Evolutionary conservation across 805 yeast species (phyloP).

Genomic region (Jamesozyma rosinii): DNA sequence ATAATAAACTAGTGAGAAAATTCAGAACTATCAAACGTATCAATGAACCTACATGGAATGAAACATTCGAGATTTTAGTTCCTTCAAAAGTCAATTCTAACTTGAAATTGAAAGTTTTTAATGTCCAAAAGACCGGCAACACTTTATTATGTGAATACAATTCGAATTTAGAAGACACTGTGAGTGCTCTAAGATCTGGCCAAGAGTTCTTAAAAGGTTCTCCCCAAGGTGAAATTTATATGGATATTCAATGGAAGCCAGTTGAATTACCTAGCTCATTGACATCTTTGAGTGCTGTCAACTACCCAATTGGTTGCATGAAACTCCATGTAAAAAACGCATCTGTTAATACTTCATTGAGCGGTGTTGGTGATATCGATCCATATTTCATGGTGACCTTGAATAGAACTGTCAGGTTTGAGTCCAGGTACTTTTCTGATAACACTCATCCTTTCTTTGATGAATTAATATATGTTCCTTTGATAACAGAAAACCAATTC

Average conservation of each 20-base stretch:
- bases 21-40: constrained; percentile 56
- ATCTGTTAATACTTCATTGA: constrained; percentile 41
- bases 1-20: constrained; percentile 44
- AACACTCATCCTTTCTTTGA: constrained; percentile 51
- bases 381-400: constrained; percentile 57
- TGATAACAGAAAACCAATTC: constrained; percentile 51
- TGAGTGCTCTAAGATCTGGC: constrained; percentile 36
- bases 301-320: constrained; percentile 54
- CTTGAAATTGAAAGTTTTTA: constrained; percentile 50
- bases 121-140: constrained; percentile 41
- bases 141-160: constrained; percentile 43
- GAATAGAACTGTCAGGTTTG: constrained; percentile 49
- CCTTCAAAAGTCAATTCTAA: constrained; percentile 50
- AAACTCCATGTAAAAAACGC: constrained; percentile 52
- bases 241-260: constrained; percentile 64
- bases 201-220: constrained; percentile 41
- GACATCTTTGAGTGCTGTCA: constrained; percentile 35
- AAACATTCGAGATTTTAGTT: constrained; percentile 50
- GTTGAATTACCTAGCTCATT: constrained; percentile 45
- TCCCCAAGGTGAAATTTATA: constrained; percentile 47
- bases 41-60: constrained; percentile 69
- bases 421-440: constrained; percentile 46
- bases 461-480: constrained; percentile 50
- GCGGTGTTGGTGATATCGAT: constrained; percentile 63
- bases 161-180: constrained; percentile 41